phyloP scores from a whole-genome alignment of 495 filamentous ascomycete species.

The Halenospora varia region DNA sequence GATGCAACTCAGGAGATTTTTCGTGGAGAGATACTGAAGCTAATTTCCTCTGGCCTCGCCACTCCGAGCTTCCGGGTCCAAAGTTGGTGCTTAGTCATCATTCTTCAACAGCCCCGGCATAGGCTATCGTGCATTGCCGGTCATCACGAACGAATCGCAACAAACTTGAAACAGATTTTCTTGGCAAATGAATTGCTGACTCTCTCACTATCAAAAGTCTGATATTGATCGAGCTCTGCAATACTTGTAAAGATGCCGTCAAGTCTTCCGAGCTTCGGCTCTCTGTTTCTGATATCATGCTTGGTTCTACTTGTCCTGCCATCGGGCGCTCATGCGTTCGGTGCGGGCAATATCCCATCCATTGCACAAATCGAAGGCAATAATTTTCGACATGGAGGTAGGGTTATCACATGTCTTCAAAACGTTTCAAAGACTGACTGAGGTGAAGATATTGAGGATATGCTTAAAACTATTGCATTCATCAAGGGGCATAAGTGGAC shows the following conservation, averaged over 20 bases:
- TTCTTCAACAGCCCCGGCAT: too few species aligned
- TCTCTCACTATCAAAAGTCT: too few species aligned
- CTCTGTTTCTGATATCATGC: constrained; percentile 39
- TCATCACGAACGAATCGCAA: background rate
- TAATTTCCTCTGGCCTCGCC: background rate
- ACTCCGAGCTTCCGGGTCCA: too few species aligned
- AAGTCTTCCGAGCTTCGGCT: constrained; percentile 2
- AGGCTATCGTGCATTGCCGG: too few species aligned
- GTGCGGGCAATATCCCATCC: constrained; percentile 92
- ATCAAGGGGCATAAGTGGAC: constrained; percentile 94
- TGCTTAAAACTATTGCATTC: constrained; percentile 83
- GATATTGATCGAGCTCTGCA: background rate
- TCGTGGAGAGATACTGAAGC: background rate
- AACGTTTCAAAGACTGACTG: constrained; percentile 1
- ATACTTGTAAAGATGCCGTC: constrained; percentile 13
- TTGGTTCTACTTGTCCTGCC: constrained; percentile 60
- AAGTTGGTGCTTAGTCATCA: too few species aligned
- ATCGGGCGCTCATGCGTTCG: constrained; percentile 69
- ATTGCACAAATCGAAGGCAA: constrained; percentile 90
- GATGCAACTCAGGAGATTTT: constrained; percentile 16
- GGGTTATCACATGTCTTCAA: constrained; percentile 5
- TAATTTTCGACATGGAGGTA: constrained; percentile 91
- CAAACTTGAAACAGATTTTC: background rate
- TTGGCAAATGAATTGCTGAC: background rate
- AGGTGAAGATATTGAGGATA: constrained; percentile 74